Evolutionary conservation across 2,329 filamentous ascomycete genomes (phyloP).

Genomic region (Clarireedia homoeocarpa): DNA sequence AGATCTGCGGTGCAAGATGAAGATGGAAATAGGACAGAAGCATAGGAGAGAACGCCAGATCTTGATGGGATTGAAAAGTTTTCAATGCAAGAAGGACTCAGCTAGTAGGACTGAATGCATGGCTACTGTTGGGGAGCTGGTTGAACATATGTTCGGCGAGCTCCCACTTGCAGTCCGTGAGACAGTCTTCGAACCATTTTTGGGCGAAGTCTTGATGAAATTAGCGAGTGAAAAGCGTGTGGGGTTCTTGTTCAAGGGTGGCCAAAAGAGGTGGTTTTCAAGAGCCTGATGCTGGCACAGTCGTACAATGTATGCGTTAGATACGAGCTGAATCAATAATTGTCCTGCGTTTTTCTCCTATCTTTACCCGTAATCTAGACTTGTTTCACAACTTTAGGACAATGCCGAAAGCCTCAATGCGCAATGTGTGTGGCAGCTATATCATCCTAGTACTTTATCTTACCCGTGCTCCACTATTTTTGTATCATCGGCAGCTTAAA

Average conservation of each 20-base stretch:
- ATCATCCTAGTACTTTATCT: no score
- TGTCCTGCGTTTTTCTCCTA: no score
- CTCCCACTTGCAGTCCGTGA: slow-evolving; percentile 34
- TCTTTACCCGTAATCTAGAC: no score
- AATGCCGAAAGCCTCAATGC: no score
- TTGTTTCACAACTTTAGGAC: no score
- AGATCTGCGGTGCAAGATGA: slow-evolving; percentile 34
- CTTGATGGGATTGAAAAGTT: slow-evolving; percentile 28
- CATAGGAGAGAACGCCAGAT: slow-evolving; percentile 34
- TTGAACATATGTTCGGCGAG: slow-evolving; percentile 19
- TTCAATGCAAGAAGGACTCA: slow-evolving; percentile 10
- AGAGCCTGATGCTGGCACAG: neutral
- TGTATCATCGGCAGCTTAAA: no score
- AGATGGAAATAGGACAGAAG: slow-evolving; percentile 32
- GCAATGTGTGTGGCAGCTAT: no score
- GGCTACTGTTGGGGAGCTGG: slow-evolving; percentile 36
- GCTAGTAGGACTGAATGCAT: slow-evolving; percentile 24
- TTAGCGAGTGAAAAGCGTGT: slow-evolving; percentile 37
- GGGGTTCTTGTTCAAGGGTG: slow-evolving; percentile 32
- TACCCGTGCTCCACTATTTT: no score
- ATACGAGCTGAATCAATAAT: neutral
- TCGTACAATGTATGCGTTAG: neutral
- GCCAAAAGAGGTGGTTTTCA: slow-evolving; percentile 34
- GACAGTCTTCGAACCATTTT: slow-evolving; percentile 36
- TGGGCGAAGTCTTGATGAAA: slow-evolving; percentile 36